A percentile compares a stretch with the other conserved stretches of the same genome.
Conservation (phyloP, 2,329 filamentous ascomycete species). For the Cladorrhinum sp. region DNA sequence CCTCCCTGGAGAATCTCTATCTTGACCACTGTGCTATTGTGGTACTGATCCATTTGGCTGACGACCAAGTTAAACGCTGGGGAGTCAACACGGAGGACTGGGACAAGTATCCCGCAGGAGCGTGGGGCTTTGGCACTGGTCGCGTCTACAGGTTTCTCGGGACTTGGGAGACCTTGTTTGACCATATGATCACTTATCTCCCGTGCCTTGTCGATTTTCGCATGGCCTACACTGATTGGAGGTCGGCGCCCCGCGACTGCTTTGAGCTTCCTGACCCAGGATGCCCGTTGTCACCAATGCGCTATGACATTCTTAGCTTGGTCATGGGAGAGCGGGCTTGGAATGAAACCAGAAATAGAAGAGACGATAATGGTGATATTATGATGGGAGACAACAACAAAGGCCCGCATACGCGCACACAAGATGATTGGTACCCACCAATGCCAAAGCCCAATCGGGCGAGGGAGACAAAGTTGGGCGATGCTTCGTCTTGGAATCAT, state of each 20-base stretch:
- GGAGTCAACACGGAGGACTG: constrained; percentile 1
- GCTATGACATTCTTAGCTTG: background rate
- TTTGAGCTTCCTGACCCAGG: no score
- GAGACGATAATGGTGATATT: background rate
- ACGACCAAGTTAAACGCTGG: background rate
- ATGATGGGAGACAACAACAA: background rate
- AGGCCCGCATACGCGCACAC: background rate
- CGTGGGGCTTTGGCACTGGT: background rate
- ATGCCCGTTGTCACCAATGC: background rate
- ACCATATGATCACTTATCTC: constrained; percentile 18
- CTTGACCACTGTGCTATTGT: constrained; percentile 20
- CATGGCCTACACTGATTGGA: background rate
- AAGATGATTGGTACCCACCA: background rate
- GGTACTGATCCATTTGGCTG: constrained; percentile 7
- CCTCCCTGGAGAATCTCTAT: constrained; percentile 11
- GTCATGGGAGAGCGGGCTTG: background rate
- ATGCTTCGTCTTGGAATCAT: background rate
- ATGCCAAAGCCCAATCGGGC: background rate
- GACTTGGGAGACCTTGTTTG: constrained; percentile 26
- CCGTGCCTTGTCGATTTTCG: constrained; percentile 23
- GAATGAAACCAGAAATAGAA: background rate
- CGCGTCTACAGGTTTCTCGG: constrained; percentile 1
- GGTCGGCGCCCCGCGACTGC: no score
- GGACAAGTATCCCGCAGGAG: background rate
- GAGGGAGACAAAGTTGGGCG: background rate